phyloP scores from a whole-genome alignment of 805 yeast genomes.

The Tetrapisispora namnaoensis region DNA sequence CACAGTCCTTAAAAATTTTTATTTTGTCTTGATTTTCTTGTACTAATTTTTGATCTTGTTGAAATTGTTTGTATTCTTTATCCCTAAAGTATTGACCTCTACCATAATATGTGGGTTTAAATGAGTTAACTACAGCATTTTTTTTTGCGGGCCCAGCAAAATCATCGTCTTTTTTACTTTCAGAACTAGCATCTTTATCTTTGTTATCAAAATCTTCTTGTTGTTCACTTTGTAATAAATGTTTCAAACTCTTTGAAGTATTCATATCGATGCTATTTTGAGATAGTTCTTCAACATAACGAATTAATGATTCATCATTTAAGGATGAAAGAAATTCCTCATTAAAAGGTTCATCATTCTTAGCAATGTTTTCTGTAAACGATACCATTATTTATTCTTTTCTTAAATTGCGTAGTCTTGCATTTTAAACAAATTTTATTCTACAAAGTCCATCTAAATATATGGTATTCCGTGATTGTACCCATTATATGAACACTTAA shows the following conservation, averaged over 20 bases:
- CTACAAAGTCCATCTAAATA: not conserved
- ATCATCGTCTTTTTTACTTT: not conserved
- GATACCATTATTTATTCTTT: not conserved
- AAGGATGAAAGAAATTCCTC: constrained; percentile 8
- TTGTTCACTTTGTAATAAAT: not conserved
- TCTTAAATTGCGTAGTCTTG: not conserved
- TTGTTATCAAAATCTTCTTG: not conserved
- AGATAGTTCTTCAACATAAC: constrained; percentile 12
- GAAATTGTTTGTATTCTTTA: constrained; percentile 18
- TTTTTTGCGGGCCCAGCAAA: not conserved
- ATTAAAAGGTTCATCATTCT: not conserved
- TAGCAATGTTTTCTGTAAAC: not conserved
- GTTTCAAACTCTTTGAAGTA: not conserved
- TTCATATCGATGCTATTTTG: not conserved
- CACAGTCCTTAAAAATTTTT: constrained; percentile 51
- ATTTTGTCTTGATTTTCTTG: constrained; percentile 19
- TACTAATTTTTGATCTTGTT: constrained; percentile 15
- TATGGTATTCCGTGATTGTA: too few relatives aligned
- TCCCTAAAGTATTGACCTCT: constrained; percentile 19
- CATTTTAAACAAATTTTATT: too few relatives aligned
- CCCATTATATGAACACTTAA: too few relatives aligned
- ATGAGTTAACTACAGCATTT: not conserved
- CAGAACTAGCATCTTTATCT: not conserved
- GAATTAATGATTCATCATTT: constrained; percentile 16
- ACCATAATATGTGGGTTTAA: constrained; percentile 5